A percentile compares a stretch with the other conserved stretches of the same genome.
Evolutionary conservation across 192 early-diverging fungal species (phyloP).

Genomic region (Backusella circina): DNA sequence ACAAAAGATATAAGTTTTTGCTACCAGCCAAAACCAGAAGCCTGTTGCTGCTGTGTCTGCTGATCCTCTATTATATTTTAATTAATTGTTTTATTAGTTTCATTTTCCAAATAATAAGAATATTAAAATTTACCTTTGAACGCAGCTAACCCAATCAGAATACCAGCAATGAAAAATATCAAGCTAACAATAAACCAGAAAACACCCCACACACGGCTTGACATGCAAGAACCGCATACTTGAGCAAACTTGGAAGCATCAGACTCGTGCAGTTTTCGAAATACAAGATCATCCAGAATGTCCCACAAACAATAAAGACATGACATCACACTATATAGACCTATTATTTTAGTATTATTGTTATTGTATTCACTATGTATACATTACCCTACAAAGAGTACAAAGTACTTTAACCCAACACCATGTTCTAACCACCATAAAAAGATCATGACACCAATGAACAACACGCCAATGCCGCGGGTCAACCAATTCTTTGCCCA

Average conservation of each 20-base stretch:
- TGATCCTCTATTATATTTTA: slow-evolving; percentile 19
- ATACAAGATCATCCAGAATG: slow-evolving; percentile 90
- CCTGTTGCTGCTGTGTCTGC: slow-evolving; percentile 30
- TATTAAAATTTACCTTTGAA: slow-evolving; percentile 58
- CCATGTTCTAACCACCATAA: slow-evolving; percentile 83
- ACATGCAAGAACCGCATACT: slow-evolving; percentile 61
- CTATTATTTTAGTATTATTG: neutral
- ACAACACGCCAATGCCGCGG: slow-evolving; percentile 73
- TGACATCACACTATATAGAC: slow-evolving; percentile 74
- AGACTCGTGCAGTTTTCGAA: slow-evolving; percentile 91
- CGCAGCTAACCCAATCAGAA: slow-evolving; percentile 75
- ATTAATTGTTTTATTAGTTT: neutral
- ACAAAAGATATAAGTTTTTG: neutral
- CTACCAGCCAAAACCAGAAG: slow-evolving; percentile 33
- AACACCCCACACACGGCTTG: slow-evolving; percentile 83
- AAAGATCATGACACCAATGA: slow-evolving; percentile 76
- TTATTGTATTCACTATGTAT: neutral
- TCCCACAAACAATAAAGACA: slow-evolving; percentile 93
- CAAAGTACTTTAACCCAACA: slow-evolving; percentile 80
- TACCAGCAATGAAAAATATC: slow-evolving; percentile 72
- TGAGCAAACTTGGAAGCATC: slow-evolving; percentile 87
- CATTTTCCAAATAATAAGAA: neutral
- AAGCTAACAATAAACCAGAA: slow-evolving; percentile 89
- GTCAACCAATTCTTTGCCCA: slow-evolving; percentile 93
- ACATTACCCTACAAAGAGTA: slow-evolving; percentile 87